Base-by-base conservation (phyloP, 2,329 filamentous ascomycete genomes). In the Beauveria scarabaeidicola region DNA sequence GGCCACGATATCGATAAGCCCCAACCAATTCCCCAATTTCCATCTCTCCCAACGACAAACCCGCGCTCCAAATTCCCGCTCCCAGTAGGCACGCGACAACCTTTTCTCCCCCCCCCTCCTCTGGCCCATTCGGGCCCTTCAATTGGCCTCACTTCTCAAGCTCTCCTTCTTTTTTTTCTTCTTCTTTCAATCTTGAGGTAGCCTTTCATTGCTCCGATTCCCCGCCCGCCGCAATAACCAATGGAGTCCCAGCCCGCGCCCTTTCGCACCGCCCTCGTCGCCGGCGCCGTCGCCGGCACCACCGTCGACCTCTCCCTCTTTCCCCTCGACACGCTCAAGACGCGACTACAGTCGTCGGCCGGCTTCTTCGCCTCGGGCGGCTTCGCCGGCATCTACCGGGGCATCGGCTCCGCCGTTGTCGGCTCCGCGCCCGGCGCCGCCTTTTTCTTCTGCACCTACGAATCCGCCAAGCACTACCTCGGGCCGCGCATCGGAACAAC, bases 321-420 rank as follows among this genome's bases (percentile, higher is more conserved):
- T 79, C 94, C 94, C 0, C 91, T 99, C 80, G 95, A 99, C 82
- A 99, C 94, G 0, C 87, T 99, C 71, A 99, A 99, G 78, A 99
- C 95, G 47, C 91, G 94, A 17, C 90, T 99, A 7, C 94, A 99
- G 77, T 91, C 91, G 64, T 83, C 83, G 52, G 72, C 81, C 60
- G 86, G 88, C 72, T 91, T 96, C 78, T 85, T 90, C 69, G 81
- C 88, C 59, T 86, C 87, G 3, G 93, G 94, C 70, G 93, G 93
- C 69, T 92, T 97, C 81, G 82, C 82, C 53, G 92, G 93, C 63
- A 90, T 97, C 67, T 99, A 99, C 78, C 88, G 90, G 50, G 94
- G 94, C 70, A 85, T 99, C 17, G 94, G 93, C 52, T 90, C 86
- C 61, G 91, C 92, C 0, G 79, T 97, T 54, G 87, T 97, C 61